Percentiles rank a stretch among this genome's conserved stretches.
Conservation (phyloP, 176 grass and related monocot genomes). For the Secale cereale region DNA sequence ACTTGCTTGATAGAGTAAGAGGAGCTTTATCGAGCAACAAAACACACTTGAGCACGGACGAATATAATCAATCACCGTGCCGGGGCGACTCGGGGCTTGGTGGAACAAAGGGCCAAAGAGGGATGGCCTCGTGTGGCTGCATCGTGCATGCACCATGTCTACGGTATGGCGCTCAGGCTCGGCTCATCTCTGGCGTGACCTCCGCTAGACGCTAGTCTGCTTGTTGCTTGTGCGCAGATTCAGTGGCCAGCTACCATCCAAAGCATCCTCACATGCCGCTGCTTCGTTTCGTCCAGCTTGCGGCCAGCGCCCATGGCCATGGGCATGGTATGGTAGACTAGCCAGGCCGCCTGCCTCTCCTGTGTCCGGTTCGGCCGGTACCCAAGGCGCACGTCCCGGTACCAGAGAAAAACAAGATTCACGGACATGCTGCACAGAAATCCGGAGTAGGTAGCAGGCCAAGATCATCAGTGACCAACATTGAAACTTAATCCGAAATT, state of each 20-base stretch:
- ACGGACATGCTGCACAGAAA: constrained; percentile 40
- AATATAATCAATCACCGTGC: neutral
- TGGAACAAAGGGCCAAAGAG: neutral
- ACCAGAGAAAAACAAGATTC: constrained; percentile 22
- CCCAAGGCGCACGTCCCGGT: neutral
- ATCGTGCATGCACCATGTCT: neutral
- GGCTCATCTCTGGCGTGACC: no score
- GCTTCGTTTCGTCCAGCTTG: constrained; percentile 27
- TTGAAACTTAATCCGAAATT: no score
- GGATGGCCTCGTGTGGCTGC: neutral
- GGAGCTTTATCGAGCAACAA: neutral
- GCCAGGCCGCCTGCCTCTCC: neutral
- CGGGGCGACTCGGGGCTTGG: neutral
- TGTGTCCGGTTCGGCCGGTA: neutral
- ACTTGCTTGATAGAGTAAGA: neutral
- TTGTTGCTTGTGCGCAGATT: neutral
- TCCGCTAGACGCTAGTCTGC: neutral
- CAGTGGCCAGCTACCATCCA: constrained; percentile 35
- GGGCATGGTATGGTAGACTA: neutral
- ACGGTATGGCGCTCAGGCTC: neutral
- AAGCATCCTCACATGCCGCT: constrained; percentile 28
- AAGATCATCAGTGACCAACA: neutral
- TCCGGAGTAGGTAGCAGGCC: neutral
- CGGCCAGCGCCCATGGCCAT: constrained; percentile 14
- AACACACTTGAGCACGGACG: neutral